A percentile compares a stretch with the other conserved stretches of the same genome.
Evolutionary conservation across 768 basidiomycete genomes (phyloP).

Genomic region (Suillus bovinus): DNA sequence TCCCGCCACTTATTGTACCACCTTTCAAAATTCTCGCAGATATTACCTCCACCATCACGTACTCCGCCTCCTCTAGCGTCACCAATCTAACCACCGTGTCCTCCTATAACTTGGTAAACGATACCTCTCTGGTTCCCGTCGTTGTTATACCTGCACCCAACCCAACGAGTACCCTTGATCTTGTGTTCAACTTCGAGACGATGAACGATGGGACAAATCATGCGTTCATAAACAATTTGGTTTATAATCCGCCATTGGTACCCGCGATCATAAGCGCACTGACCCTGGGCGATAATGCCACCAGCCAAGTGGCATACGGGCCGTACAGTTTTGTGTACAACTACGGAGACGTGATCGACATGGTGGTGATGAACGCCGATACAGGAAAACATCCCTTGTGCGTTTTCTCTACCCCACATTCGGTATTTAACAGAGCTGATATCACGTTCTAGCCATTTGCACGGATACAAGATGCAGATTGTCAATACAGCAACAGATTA

Average conservation of each 20-base stretch:
- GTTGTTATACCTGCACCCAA: constrained; percentile 47
- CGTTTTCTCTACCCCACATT: constrained; percentile 26
- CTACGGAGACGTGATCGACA: constrained; percentile 73
- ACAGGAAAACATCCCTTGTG: constrained; percentile 84
- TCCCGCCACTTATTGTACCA: neutral
- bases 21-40: constrained; percentile 43
- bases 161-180: constrained; percentile 59
- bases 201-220: constrained; percentile 85
- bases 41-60: constrained; percentile 81
- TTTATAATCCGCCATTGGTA: constrained; percentile 67
- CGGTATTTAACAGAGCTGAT: constrained; percentile 2
- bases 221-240: constrained; percentile 72
- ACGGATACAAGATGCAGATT: constrained; percentile 87
- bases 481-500: constrained; percentile 72
- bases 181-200: constrained; percentile 80
- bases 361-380: constrained; percentile 74
- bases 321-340: constrained; percentile 74
- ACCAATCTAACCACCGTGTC: constrained; percentile 55
- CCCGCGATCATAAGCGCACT: constrained; percentile 77
- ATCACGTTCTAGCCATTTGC: constrained; percentile 67
- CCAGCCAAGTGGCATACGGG: constrained; percentile 72
- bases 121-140: constrained; percentile 69
- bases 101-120: constrained; percentile 62
- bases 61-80: constrained; percentile 52
- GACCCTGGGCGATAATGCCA: constrained; percentile 75